These are phyloP conservation scores for Tuber melanosporum DNA, from an alignment of 495 filamentous ascomycete species.

Conservation along the genomic window DNA sequence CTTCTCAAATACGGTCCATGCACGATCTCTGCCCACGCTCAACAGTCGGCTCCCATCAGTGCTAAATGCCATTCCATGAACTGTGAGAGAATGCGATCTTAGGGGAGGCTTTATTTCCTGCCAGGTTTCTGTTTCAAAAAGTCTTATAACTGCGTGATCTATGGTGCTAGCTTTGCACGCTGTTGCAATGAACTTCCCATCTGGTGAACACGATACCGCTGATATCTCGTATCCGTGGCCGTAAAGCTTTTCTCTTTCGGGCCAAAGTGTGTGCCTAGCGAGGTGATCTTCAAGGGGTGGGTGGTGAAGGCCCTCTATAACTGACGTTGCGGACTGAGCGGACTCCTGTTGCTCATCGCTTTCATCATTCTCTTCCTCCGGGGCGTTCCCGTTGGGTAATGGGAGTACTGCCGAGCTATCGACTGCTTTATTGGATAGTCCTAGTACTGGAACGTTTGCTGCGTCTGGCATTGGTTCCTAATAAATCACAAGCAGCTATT, in stretches of 20 bases:
- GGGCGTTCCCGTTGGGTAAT: conserved; percentile 49
- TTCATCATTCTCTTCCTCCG: conserved; percentile 50
- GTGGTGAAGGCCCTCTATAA: conserved; percentile 51
- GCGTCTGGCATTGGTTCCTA: conserved; percentile 61
- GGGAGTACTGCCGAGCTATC: conserved; percentile 44
- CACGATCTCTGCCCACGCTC: conserved; percentile 84
- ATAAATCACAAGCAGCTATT: conserved; percentile 22
- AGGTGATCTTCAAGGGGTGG: conserved; percentile 88
- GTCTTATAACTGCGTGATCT: conserved; percentile 86
- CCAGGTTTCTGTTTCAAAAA: conserved; percentile 82
- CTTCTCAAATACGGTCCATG: conserved; percentile 74
- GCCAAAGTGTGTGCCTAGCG: conserved; percentile 86
- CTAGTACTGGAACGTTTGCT: conserved; percentile 87
- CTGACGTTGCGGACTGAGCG: conserved; percentile 45
- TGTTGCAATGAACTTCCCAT: conserved; percentile 72
- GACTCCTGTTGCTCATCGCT: conserved; percentile 19
- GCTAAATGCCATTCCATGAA: conserved; percentile 72
- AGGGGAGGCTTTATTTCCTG: conserved; percentile 79
- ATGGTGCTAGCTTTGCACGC: conserved; percentile 86
- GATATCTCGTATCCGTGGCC: conserved; percentile 99
- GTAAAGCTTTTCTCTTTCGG: conserved; percentile 93
- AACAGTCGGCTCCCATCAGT: conserved; percentile 65
- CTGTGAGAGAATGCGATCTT: conserved; percentile 73
- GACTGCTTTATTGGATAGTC: conserved; percentile 91
- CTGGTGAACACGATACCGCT: conserved; percentile 70